Base-by-base conservation (phyloP, 2,329 filamentous ascomycete species). In the Phyllosticta citrichinensis region DNA sequence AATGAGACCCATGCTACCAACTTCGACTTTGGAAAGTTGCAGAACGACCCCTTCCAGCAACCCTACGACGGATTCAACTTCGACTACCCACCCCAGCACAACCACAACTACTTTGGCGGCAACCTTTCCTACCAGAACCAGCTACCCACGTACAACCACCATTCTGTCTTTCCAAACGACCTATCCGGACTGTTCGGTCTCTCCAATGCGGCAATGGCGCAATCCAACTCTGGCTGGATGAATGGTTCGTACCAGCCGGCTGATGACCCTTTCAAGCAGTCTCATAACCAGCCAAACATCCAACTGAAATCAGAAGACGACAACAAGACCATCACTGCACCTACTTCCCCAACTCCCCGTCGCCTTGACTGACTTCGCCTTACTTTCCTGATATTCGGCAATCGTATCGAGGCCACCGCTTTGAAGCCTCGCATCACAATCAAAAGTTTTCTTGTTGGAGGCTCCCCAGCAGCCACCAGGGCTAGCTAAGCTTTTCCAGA, bases 41-140 rank as follows among this genome's bases (percentile, higher is more conserved):
- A 67, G 61, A 66, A 65, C n/a, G 68, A 70, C 50, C 63, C 66
- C 0, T 69, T 68, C 53, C 66, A 69, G 51, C 5, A 12, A 19
- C 24, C 52, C 5, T 53, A 53, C 9, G 52, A 53, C 20, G 52
- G 52, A 24, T 27, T 53, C 52, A 12, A 53, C 52, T 53, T 53
- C 19, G 24, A 53, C 54, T 35, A 35, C 25, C 56, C 20, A 8
- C 24, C 14, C 8, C 59, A 52, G 11, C 53, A 56, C 14, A 47
- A n/a, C 19, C 52, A 19, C 56, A 55, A 53, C 51, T 54, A 55
- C 22, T 53, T 55, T 11, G 54, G 53, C 20, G 47, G 35, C 11
- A 8, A 40, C 11, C 19, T 52, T 22, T 30, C 30, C n/a, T 30
- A 53, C 54, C 59, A 57, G 24, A 5, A 22, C 19, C 12, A 40